Evolutionary conservation across 1,284 basidiomycete species (phyloP), one percentile per base, ranked within the genome.

Genomic region (Cystobasidium sp.): DNA sequence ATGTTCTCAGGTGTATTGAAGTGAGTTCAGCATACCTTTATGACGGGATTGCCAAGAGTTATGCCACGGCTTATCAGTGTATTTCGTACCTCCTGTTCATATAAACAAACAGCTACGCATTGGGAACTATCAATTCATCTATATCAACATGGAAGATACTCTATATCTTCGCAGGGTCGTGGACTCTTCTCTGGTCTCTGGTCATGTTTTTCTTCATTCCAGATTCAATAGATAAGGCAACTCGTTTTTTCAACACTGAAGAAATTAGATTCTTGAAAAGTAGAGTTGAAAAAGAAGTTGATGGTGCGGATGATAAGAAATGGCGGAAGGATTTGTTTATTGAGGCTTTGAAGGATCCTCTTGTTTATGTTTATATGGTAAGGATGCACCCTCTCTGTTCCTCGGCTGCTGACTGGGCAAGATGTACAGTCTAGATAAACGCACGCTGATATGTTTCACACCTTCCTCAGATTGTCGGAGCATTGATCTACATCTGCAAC

Each of bases 181-280:
- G 53, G 53, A 56, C 53, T 56, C 24, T 56, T 31, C 24, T 37
- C 39, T 56, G 53, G 53, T 56, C 53, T 10, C 14, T 56, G 4
- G 53, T 56, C 6, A 56, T 56, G 53, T n/a, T 56, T 12, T 56
- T 56, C 18, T 56, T 22, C 53, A 56, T 56, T 9, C 53, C 53
- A 56, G 53, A 56, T 56, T 56, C 53, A 56, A 56, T 56, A 56
- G 53, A 56, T 6, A 56, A 56, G 39, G 53, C 53, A 31, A 56
- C n/a, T 37, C 53, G 53, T 9, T 56, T 56, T 22, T 56, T 56
- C 9, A 56, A 37, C 18, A 14, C 22, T n/a, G 1, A 56, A 56
- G 53, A 56, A 37, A 56, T 22, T 3, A 10, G 3, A 31, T 56
- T 56, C 53, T 18, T 56, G 5, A 24, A 56, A 31, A 9, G 39